Percentiles rank a stretch among this genome's conserved stretches.
Conservation (phyloP, 139 green algal genomes). For the Dunaliella sp. region DNA sequence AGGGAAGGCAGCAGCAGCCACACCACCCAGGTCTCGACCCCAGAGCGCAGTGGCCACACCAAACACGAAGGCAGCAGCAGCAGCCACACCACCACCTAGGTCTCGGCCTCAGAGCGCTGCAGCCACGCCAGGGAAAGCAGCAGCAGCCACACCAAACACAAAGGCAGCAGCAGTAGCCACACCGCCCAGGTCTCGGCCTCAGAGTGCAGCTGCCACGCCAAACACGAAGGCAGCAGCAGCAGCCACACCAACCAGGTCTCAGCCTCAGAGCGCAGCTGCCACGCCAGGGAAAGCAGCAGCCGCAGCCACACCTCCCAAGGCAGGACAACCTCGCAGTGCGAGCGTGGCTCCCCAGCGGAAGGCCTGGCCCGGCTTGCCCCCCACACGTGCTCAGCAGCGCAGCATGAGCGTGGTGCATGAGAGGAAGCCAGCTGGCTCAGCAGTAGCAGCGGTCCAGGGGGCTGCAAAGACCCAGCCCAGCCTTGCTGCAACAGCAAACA, state of each 20-base stretch:
- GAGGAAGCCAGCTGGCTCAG: not conserved
- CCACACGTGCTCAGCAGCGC: not conserved
- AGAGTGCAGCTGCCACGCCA: not conserved
- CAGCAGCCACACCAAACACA: too few relatives aligned
- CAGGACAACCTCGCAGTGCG: not conserved
- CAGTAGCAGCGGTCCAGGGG: too few relatives aligned
- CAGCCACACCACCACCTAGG: not conserved
- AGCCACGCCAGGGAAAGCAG: constrained; percentile 3
- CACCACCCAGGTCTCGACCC: not conserved
- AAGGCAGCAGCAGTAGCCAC: not conserved
- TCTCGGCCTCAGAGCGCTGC: not conserved
- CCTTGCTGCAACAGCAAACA: not conserved
- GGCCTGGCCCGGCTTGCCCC: not conserved
- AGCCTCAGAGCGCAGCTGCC: not conserved
- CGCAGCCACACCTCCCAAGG: not conserved
- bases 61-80: not conserved
- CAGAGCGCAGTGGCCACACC: not conserved
- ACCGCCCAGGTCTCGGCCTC: not conserved
- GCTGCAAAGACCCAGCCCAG: too few relatives aligned
- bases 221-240: not conserved
- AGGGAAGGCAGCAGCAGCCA: too few relatives aligned
- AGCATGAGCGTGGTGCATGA: not conserved
- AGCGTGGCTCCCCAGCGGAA: not conserved
- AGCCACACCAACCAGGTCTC: not conserved
- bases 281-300: not conserved